phyloP scores from a whole-genome alignment of 768 basidiomycete species.

The Leucosporidium creatinivorum region DNA sequence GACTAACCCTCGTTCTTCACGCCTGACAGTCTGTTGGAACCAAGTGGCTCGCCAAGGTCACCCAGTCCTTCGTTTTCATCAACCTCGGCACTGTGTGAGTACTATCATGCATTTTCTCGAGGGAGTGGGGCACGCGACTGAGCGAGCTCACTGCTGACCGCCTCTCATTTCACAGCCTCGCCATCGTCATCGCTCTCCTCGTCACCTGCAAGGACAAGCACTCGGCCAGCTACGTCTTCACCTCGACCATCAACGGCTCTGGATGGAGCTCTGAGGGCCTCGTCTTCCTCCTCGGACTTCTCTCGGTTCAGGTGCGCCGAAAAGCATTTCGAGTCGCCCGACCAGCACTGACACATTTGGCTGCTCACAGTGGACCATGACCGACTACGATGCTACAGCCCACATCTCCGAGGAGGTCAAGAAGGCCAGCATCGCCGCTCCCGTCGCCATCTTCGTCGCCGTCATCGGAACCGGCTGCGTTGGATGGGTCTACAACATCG shows the following conservation, averaged over 20 bases:
- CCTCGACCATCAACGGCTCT: constrained; percentile 64
- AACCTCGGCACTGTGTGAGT: constrained; percentile 65
- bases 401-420: constrained; percentile 45
- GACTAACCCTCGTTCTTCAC: not conserved
- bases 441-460: constrained; percentile 45
- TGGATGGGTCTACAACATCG: constrained; percentile 17
- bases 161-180: constrained; percentile 40
- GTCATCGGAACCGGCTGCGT: constrained; percentile 42
- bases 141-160: no score
- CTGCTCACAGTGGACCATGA: constrained; percentile 39
- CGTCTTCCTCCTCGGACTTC: constrained; percentile 73
- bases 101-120: no score
- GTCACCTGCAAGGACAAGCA: constrained; percentile 66
- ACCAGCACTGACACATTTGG: constrained; percentile 36
- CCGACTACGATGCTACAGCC: constrained; percentile 41
- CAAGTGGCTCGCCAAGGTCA: constrained; percentile 63
- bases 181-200: constrained; percentile 77
- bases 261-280: constrained; percentile 71
- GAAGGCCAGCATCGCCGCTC: constrained; percentile 43
- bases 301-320: constrained; percentile 51
- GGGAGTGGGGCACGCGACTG: no score
- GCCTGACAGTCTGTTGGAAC: constrained; percentile 38
- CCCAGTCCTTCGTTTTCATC: constrained; percentile 69
- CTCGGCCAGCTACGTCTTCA: constrained; percentile 68
- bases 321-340: constrained; percentile 22